These are phyloP conservation scores for Cytauxzoon felis DNA, from an alignment of 169 alveolate genomes.

Conservation along the genomic window DNA sequence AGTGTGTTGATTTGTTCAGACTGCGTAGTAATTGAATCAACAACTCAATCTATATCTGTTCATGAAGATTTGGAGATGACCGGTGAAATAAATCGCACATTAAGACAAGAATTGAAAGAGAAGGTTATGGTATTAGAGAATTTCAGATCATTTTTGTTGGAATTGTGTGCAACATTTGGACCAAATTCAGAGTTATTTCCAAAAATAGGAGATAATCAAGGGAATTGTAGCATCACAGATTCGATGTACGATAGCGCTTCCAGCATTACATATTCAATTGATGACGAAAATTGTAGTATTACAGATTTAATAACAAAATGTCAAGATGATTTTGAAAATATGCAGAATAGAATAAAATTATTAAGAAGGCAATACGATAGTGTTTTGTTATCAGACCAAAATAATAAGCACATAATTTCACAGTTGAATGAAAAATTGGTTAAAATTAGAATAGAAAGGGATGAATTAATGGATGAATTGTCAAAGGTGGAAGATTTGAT, in stretches of 20 bases:
- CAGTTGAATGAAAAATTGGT: constrained; percentile 12
- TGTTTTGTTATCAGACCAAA: constrained; percentile 5
- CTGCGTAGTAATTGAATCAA: constrained; percentile 65
- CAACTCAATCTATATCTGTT: constrained; percentile 69
- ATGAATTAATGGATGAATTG: constrained; percentile 7
- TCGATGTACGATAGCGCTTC: not conserved
- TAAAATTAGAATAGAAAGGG: constrained; percentile 21
- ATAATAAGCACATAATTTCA: not conserved
- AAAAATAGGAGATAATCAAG: not conserved
- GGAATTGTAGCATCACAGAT: not conserved
- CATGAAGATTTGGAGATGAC: constrained; percentile 77
- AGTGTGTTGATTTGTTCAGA: constrained; percentile 67
- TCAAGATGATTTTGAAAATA: constrained; percentile 26
- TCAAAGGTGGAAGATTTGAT: constrained; percentile 5
- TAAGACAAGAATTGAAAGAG: constrained; percentile 67
- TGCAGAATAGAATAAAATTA: constrained; percentile 4
- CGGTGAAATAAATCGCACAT: constrained; percentile 69
- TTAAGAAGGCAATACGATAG: constrained; percentile 22
- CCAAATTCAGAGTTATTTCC: constrained; percentile 41
- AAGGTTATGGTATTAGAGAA: constrained; percentile 68
- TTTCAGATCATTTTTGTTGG: constrained; percentile 64
- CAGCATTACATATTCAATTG: not conserved
- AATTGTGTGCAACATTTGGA: constrained; percentile 61
- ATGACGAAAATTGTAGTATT: constrained; percentile 19
- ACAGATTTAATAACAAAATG: constrained; percentile 27